These are phyloP conservation scores for Talaromyces sp. DNA, from an alignment of 2,329 filamentous ascomycete species.

Conservation along the genomic window DNA sequence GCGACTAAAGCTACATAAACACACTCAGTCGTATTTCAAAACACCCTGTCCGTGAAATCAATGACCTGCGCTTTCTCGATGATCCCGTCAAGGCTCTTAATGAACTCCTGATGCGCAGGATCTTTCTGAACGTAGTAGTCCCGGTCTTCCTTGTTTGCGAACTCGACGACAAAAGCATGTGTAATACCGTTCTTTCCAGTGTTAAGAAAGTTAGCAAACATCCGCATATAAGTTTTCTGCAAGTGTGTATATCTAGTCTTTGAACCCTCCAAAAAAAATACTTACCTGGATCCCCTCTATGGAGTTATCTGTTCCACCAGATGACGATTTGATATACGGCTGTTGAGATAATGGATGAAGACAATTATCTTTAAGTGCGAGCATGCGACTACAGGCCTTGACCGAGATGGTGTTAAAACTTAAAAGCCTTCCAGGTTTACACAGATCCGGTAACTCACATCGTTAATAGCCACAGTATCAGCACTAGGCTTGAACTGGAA, in stretches of 20 bases:
- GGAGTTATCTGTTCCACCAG: slow-evolving; percentile 58
- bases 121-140: slow-evolving; percentile 64
- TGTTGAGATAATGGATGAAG: slow-evolving; percentile 53
- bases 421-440: too few species aligned
- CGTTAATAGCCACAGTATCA: slow-evolving; percentile 46
- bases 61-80: slow-evolving; percentile 31
- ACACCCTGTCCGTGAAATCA: slow-evolving; percentile 27
- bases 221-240: too few species aligned
- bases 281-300: slow-evolving; percentile 55
- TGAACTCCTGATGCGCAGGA: slow-evolving; percentile 57
- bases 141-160: slow-evolving; percentile 57
- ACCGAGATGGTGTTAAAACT: slow-evolving; percentile 1
- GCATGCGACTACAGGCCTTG: slow-evolving; percentile 52
- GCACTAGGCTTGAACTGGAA: slow-evolving; percentile 57
- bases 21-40: slow-evolving; percentile 10
- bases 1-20: too few species aligned
- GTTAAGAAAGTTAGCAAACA: background rate
- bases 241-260: too few species aligned
- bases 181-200: slow-evolving; percentile 53
- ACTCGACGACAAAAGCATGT: slow-evolving; percentile 65
- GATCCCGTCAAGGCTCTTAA: slow-evolving; percentile 34
- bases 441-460: slow-evolving; percentile 40
- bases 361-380: slow-evolving; percentile 53
- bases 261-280: too few species aligned
- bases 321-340: slow-evolving; percentile 56